Base-by-base conservation (phyloP, 805 yeast genomes). In the Candida caryicola region DNA sequence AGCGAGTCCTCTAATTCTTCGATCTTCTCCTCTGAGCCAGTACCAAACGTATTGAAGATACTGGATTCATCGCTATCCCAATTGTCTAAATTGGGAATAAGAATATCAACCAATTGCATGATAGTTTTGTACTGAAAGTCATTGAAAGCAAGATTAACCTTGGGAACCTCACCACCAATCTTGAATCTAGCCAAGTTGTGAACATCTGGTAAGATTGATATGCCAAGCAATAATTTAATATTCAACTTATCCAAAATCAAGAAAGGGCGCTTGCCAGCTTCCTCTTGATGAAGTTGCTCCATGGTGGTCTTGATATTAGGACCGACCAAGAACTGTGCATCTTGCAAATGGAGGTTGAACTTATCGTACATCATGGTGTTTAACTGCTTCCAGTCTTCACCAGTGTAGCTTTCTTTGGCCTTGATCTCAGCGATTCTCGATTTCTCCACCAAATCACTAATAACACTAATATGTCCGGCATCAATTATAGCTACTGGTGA, bases 401-500 rank as follows among this genome's bases (percentile, higher is more conserved):
- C 71, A 1, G 75, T 64, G 53, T 82, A 83, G 43, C 63, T 64
- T 5, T 71, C 69, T 53, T 85, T 78, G 17, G 79, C 69, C 52
- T 81, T 86, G 32, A 89, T 77, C 41, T 80, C 81, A 35, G 81
- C 80, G 18, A 89, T 74, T 32, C 77, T 78, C 3, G 76, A 73
- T 46, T 78, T 79, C 33, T 84, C 85, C 3, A 81, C 93, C 29
- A 91, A 71, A 50, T 90, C 93, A 55, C 96, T 86, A 1, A 70
- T 63, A 12, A 93, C 79, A 46, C 88, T 81, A 17, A 95, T 82
- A 59, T 91, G 96, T 54, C 99, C 99, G 5, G 97, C 96, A 70
- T 93, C 98, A 37, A 93, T 71, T 14, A 93, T 78, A 3, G 90
- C 86, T 47, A 95, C 95, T 0, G 97, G 95, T 0, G 97, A 81